A percentile compares a stretch with the other conserved stretches of the same genome.
Conservation (phyloP, 306 rosid genomes). For the Gillenia trifoliata region DNA sequence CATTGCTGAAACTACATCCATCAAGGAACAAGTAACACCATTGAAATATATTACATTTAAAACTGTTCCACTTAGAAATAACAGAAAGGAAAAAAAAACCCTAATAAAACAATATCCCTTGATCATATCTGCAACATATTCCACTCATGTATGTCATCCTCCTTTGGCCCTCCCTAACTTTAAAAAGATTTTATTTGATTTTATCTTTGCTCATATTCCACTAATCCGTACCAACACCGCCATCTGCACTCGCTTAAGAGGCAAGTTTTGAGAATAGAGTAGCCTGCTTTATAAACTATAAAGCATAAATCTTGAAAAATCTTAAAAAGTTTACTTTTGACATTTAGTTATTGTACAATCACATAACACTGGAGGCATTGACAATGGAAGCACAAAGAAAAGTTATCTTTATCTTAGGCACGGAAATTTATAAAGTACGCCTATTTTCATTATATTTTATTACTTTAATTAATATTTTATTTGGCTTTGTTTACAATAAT, state of each 20-base stretch:
- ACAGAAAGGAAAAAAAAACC: background rate
- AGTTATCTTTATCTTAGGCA: background rate
- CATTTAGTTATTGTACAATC: background rate
- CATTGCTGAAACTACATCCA: background rate
- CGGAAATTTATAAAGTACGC: background rate
- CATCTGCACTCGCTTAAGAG: background rate
- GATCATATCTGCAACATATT: background rate
- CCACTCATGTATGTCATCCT: background rate
- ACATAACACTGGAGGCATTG: background rate
- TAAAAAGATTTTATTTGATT: background rate
- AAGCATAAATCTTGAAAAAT: background rate
- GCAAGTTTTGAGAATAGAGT: background rate
- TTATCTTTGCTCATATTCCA: background rate
- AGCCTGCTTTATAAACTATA: background rate
- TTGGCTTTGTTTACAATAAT: background rate
- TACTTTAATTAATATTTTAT: background rate
- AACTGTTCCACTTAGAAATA: background rate
- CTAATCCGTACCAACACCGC: background rate
- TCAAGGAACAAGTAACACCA: background rate
- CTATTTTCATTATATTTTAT: background rate
- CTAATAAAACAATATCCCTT: background rate
- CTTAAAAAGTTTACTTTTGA: background rate
- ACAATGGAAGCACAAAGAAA: background rate
- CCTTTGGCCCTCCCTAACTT: background rate
- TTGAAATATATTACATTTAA: background rate